Conservation (phyloP, 2,329 filamentous ascomycete species). For the Phialocephala sp. region DNA sequence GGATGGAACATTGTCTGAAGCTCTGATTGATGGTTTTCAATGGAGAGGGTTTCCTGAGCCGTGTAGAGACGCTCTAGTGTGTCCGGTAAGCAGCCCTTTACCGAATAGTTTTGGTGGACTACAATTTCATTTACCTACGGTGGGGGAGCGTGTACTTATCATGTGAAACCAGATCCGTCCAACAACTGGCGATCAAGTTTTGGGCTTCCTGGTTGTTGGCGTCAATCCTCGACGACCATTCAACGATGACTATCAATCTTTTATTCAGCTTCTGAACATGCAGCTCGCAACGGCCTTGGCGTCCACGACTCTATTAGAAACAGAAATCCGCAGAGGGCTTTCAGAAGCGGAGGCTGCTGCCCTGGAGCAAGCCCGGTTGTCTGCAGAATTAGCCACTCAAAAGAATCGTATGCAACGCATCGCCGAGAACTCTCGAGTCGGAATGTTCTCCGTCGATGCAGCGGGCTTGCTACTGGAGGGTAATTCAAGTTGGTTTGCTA, state of each 20-base stretch:
- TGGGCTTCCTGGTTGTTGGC: slow-evolving; percentile 44
- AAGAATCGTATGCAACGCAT: slow-evolving; percentile 56
- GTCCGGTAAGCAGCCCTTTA: slow-evolving; percentile 60
- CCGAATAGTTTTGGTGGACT: background rate
- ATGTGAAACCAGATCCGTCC: slow-evolving; percentile 53
- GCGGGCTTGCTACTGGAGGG: slow-evolving; percentile 75
- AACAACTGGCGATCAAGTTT: slow-evolving; percentile 70
- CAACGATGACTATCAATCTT: slow-evolving; percentile 79
- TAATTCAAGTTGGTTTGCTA: slow-evolving; percentile 78
- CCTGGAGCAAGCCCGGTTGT: slow-evolving; percentile 55
- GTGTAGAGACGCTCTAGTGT: slow-evolving; percentile 73
- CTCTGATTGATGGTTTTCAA: slow-evolving; percentile 69
- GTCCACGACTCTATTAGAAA: slow-evolving; percentile 80
- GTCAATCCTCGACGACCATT: slow-evolving; percentile 79
- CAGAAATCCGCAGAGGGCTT: slow-evolving; percentile 76
- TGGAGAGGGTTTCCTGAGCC: slow-evolving; percentile 75
- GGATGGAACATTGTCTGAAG: slow-evolving; percentile 65
- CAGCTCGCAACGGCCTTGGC: slow-evolving; percentile 81
- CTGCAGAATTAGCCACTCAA: slow-evolving; percentile 37
- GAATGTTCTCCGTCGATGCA: slow-evolving; percentile 76
- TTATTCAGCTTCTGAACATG: slow-evolving; percentile 73
- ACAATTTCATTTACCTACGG: background rate
- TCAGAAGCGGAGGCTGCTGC: slow-evolving; percentile 75
- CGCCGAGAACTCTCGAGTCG: slow-evolving; percentile 58
- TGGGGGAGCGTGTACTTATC: background rate